Evolutionary conservation across 208 protist species (phyloP).

Genomic region (Crithidia bombi): DNA sequence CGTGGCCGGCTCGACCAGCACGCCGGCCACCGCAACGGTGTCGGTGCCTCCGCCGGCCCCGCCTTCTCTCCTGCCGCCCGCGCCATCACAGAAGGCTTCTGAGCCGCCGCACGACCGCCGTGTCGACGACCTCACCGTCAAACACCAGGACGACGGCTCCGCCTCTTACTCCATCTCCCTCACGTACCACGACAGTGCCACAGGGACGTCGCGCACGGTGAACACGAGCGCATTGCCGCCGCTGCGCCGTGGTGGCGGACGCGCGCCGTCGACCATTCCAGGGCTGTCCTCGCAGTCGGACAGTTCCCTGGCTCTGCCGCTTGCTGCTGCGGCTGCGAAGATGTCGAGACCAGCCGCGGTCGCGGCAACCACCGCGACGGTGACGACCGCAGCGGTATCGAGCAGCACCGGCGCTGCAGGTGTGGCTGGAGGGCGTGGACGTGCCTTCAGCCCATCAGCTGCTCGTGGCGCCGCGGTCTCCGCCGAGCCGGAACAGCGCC

Average conservation of each 20-base stretch:
- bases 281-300: conserved; percentile 15
- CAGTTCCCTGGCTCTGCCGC: background rate
- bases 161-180: conserved; percentile 59
- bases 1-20: background rate
- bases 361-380: background rate
- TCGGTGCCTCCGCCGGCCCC: conserved; percentile 9
- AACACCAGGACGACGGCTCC: conserved; percentile 42
- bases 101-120: conserved; percentile 49
- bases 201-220: conserved; percentile 52
- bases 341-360: background rate
- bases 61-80: background rate
- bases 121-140: conserved; percentile 64
- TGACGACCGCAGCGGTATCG: background rate
- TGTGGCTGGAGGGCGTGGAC: background rate
- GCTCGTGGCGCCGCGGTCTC: background rate
- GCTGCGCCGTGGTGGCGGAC: conserved; percentile 28
- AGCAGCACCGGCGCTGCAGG: background rate
- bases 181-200: conserved; percentile 65
- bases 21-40: conserved; percentile 9
- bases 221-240: conserved; percentile 52
- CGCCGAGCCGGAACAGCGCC: background rate
- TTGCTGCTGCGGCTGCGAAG: conserved; percentile 3
- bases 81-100: conserved; percentile 9
- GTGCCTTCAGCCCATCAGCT: conserved; percentile 1
- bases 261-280: conserved; percentile 6